phyloP scores from a whole-genome alignment of 148 eudicot genomes.

The Nepenthes mirabilis region DNA sequence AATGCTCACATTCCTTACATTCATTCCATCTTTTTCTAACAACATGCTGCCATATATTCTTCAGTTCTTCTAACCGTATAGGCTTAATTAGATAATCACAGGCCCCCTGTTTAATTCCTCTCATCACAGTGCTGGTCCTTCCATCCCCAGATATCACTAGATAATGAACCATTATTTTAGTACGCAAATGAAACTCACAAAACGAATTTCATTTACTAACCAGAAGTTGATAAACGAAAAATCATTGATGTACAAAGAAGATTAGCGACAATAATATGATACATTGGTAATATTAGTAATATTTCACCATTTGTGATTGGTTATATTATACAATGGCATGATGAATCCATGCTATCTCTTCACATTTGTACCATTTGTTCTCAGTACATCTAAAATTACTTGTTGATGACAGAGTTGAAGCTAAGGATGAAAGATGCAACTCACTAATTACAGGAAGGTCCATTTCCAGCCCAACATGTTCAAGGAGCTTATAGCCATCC shows the following conservation, averaged over 20 bases:
- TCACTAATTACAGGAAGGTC: slow-evolving; percentile 59
- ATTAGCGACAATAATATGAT: no score
- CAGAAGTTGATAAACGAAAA: no score
- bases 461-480: slow-evolving; percentile 53
- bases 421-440: slow-evolving; percentile 5
- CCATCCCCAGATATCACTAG: slow-evolving; percentile 57
- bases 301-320: no score
- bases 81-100: slow-evolving; percentile 54
- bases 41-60: slow-evolving; percentile 65
- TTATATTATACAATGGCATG: no score
- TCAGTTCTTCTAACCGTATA: slow-evolving; percentile 40
- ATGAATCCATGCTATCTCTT: no score
- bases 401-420: neutral
- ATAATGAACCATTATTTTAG: neutral
- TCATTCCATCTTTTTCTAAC: slow-evolving; percentile 32
- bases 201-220: no score
- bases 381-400: no score
- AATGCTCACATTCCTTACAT: slow-evolving; percentile 28
- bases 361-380: no score
- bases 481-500: slow-evolving; percentile 66
- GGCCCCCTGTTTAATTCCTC: slow-evolving; percentile 43
- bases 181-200: neutral
- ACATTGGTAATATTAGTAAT: no score
- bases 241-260: no score
- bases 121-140: slow-evolving; percentile 38